A percentile compares a stretch with the other conserved stretches of the same genome.
These are phyloP conservation scores for Cercospora zeae-maydis DNA, from an alignment of 2,329 filamentous ascomycete species.

Conservation along the genomic window DNA sequence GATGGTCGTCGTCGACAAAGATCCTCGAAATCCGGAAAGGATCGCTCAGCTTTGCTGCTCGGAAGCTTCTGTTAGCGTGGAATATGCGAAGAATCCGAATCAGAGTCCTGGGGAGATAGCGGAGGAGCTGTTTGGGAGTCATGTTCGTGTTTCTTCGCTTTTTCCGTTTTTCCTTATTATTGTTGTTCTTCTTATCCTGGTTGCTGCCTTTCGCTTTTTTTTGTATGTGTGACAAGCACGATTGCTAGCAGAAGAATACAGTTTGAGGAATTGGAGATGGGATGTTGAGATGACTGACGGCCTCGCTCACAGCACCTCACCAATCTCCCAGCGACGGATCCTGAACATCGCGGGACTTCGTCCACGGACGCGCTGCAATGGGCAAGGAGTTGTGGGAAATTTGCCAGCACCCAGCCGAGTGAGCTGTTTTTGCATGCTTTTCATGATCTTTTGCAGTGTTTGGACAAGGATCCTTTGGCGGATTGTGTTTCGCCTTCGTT, in stretches of 20 bases:
- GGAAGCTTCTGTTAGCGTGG: slow-evolving; percentile 26
- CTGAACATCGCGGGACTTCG: slow-evolving; percentile 11
- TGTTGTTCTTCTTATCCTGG: slow-evolving; percentile 4
- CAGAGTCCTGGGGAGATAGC: slow-evolving; percentile 29
- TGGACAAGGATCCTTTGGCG: slow-evolving; percentile 51
- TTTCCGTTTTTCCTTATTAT: not conserved
- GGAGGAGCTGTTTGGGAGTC: slow-evolving; percentile 26
- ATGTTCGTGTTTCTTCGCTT: slow-evolving; percentile 14
- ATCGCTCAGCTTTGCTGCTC: slow-evolving; percentile 27
- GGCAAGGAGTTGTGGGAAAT: slow-evolving; percentile 62
- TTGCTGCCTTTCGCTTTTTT: no score
- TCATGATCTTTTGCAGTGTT: slow-evolving; percentile 58
- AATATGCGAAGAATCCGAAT: slow-evolving; percentile 26
- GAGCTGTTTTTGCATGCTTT: slow-evolving; percentile 67
- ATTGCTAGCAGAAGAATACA: no score
- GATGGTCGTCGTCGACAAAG: slow-evolving; percentile 7
- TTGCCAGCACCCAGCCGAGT: slow-evolving; percentile 61
- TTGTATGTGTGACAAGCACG: no score
- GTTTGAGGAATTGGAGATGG: no score
- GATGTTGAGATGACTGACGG: not conserved
- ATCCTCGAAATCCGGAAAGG: slow-evolving; percentile 16
- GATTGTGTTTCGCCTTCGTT: slow-evolving; percentile 59
- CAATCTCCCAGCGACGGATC: slow-evolving; percentile 21
- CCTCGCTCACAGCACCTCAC: slow-evolving; percentile 21
- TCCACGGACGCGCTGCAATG: slow-evolving; percentile 41